phyloP scores from a whole-genome alignment of 2,329 filamentous ascomycete genomes.

The Fusarium foetens region DNA sequence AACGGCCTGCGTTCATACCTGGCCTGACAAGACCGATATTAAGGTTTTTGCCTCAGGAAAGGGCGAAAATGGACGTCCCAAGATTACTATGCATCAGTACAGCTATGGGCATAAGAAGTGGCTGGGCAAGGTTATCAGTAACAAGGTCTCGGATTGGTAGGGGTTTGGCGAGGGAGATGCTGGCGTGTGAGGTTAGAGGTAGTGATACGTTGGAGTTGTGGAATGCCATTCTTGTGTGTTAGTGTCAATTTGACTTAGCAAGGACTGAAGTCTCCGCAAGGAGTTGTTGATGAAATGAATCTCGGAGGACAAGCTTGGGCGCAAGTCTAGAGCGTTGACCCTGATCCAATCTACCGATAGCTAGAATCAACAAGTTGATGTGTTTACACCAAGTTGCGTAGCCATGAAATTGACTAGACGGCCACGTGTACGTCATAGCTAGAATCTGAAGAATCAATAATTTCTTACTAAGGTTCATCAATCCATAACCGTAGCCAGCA shows the following conservation, averaged over 20 bases:
- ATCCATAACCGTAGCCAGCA: background rate
- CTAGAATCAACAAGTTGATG: background rate
- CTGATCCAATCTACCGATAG: no score
- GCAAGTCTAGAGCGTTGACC: rapidly evolving
- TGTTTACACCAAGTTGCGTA: no score
- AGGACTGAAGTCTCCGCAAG: rapidly evolving
- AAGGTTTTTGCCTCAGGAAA: background rate
- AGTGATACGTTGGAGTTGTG: background rate
- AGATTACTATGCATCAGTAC: background rate
- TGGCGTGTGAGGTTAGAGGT: rapidly evolving
- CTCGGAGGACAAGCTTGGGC: rapidly evolving
- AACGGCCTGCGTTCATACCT: background rate
- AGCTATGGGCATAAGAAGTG: background rate
- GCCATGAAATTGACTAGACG: background rate
- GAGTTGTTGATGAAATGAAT: background rate
- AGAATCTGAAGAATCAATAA: background rate
- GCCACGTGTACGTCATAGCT: background rate
- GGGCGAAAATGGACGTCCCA: rapidly evolving
- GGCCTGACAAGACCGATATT: background rate
- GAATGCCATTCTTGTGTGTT: rapidly evolving
- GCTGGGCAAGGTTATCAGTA: background rate
- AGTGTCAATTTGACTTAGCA: rapidly evolving
- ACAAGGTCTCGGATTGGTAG: background rate
- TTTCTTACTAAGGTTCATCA: background rate
- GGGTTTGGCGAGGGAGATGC: rapidly evolving